Percentiles rank a stretch among this genome's conserved stretches.
Conservation (phyloP, 1,284 basidiomycete genomes). For the Coniferiporia sulphurascens region DNA sequence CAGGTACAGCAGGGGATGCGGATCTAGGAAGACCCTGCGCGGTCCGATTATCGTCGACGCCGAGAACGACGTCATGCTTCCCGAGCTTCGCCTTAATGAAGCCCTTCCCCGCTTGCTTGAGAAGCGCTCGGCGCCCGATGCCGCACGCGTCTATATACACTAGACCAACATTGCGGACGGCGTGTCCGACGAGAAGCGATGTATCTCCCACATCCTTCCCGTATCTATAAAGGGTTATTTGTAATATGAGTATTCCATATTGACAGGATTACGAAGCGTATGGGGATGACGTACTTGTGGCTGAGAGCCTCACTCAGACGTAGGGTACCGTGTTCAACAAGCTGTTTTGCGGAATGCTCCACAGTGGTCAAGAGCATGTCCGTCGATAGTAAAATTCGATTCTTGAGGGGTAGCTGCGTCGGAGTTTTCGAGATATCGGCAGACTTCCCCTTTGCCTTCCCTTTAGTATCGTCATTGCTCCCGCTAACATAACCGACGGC, state of each 20-base stretch:
- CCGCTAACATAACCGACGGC: conserved; percentile 25
- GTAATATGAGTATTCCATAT: no score
- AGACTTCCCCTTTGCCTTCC: conserved; percentile 23
- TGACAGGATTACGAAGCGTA: not conserved
- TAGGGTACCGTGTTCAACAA: conserved; percentile 41
- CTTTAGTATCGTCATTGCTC: conserved; percentile 19
- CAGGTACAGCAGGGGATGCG: no score
- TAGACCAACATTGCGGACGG: conserved; percentile 37
- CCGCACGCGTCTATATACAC: conserved; percentile 44
- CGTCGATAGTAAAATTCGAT: conserved; percentile 33
- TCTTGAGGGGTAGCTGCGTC: conserved; percentile 26
- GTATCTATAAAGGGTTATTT: conserved; percentile 26
- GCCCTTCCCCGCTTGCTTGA: conserved; percentile 30
- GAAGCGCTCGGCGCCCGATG: conserved; percentile 36
- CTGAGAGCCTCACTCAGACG: conserved; percentile 13
- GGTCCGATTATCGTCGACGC: conserved; percentile 3
- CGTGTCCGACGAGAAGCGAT: conserved; percentile 33
- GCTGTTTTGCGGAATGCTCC: conserved; percentile 56
- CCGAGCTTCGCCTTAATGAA: conserved; percentile 26
- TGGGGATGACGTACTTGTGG: conserved; percentile 9
- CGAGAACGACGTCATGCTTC: conserved; percentile 14
- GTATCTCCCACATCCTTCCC: conserved; percentile 38
- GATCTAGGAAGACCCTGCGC: not conserved
- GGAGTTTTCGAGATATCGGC: conserved; percentile 22
- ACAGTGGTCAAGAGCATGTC: conserved; percentile 71